These are phyloP conservation scores for Ophiostoma sp. DNA, from an alignment of 2,329 filamentous ascomycete genomes.

Conservation along the genomic window DNA sequence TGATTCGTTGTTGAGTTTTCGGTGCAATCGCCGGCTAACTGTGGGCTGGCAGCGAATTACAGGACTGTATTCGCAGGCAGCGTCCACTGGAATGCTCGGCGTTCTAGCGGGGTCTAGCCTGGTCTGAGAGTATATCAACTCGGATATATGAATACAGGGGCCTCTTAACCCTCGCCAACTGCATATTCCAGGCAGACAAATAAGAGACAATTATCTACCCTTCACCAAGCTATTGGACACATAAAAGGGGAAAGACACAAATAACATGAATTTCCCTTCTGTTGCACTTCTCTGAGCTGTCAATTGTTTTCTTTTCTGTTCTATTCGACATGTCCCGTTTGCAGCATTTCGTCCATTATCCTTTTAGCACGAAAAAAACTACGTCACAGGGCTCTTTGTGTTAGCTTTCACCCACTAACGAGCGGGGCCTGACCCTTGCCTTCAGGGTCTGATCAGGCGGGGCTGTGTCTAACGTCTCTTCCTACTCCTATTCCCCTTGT, in stretches of 20 bases:
- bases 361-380: neutral
- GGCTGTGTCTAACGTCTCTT: neutral
- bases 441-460: conserved; percentile 2
- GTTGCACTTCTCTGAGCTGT: neutral
- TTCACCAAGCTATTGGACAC: neutral
- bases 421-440: neutral
- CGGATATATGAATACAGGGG: neutral
- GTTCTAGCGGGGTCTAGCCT: neutral
- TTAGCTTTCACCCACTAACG: neutral
- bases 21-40: neutral
- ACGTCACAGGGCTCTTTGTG: conserved; percentile 14
- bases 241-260: neutral
- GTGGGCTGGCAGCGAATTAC: neutral
- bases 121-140: too few relatives aligned
- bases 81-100: conserved; percentile 4
- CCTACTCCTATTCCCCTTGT: neutral
- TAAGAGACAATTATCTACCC: neutral
- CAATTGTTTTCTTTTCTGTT: neutral
- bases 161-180: neutral
- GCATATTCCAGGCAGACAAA: conserved; percentile 15
- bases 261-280: too few relatives aligned
- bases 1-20: conserved; percentile 1
- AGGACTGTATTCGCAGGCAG: neutral
- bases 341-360: neutral
- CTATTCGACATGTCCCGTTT: neutral